Base-by-base conservation (phyloP, 2,329 filamentous ascomycete genomes). In the Diaporthe citriasiana region DNA sequence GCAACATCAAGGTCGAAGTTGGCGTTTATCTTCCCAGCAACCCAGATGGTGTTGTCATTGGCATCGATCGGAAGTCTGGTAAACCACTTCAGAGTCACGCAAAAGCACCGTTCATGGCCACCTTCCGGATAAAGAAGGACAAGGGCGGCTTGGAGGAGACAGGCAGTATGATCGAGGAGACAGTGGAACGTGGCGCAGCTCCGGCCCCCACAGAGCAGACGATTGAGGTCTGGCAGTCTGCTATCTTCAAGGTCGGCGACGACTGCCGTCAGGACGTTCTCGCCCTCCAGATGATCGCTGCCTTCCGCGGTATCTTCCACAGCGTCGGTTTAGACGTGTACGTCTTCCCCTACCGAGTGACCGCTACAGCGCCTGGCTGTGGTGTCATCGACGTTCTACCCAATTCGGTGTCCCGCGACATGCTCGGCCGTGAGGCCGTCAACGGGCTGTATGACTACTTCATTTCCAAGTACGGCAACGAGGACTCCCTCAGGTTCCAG, bases 401-500 rank as follows among this genome's bases (percentile, higher is more conserved):
- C 74, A 98, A 98, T 84, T 98, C 96, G 22, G 98, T 99, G 79
- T 98, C 95, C 9, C 94, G 97, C 77, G 97, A 99, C 83, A 99
- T 99, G 97, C 91, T 99, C 2, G 97, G 97, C 66, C 94, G 97
- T 70, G 97, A 99, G 85, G 95, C 97, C 4, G 97, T 99, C 81
- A 99, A 99, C 81, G 96, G 97, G 0, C 90, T 99, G 0, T 98
- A 98, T 84, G 97, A 99, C 82, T 99, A 99, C 85, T 99, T 99
- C 82, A 89, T 98, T 73, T 95, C 94, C 79, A 98, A 98, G 83
- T 99, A 99, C 82, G 97, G 97, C 77, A 97, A 97, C 79, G 96
- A 98, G 83, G 95, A 98, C 82, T 97, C 94, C 1, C 93, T 98
- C 66, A 92, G 93, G 51, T 99, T 98, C 88, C 97, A 99, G 84